Percentiles rank a stretch among this genome's conserved stretches.
Evolutionary conservation across 2,329 filamentous ascomycete species (phyloP).

Genomic region (Penicillium carneum): DNA sequence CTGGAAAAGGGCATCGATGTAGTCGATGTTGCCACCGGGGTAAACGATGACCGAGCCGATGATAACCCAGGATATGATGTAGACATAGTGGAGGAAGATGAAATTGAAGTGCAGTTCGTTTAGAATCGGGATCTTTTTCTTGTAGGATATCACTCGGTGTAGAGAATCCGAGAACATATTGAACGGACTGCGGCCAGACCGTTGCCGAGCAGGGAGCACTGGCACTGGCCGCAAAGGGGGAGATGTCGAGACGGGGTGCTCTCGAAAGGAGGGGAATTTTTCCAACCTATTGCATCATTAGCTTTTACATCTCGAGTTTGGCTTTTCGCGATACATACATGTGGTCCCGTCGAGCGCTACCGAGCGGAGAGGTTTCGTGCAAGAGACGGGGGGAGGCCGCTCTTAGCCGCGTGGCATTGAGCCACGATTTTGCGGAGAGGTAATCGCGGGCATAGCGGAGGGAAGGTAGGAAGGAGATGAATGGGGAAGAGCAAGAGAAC

Average conservation of each 20-base stretch:
- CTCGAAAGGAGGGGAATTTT: slow-evolving; percentile 30
- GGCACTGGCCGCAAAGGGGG: slow-evolving; percentile 22
- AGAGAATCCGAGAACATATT: slow-evolving; percentile 44
- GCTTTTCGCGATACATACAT: slow-evolving; percentile 25
- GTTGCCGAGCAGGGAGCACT: slow-evolving; percentile 19
- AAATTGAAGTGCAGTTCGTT: slow-evolving; percentile 53
- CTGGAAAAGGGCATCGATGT: slow-evolving; percentile 90
- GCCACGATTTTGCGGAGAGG: slow-evolving; percentile 13
- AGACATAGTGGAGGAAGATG: slow-evolving; percentile 67
- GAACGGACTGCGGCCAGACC: slow-evolving; percentile 24
- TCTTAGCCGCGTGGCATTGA: slow-evolving; percentile 34
- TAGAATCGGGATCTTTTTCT: slow-evolving; percentile 48
- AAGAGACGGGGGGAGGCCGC: slow-evolving; percentile 18
- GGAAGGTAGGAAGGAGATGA: neutral
- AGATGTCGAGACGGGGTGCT: slow-evolving; percentile 15
- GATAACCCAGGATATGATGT: slow-evolving; percentile 77
- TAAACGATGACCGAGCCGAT: slow-evolving; percentile 80
- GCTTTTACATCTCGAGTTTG: slow-evolving; percentile 5
- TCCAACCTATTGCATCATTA: slow-evolving; percentile 23
- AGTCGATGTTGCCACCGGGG: slow-evolving; percentile 68
- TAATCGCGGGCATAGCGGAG: slow-evolving; percentile 16
- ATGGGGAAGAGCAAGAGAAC: neutral
- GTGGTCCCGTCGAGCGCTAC: slow-evolving; percentile 32
- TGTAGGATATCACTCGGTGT: slow-evolving; percentile 34
- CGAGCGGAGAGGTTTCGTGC: slow-evolving; percentile 25